phyloP scores from a whole-genome alignment of 805 yeast genomes.

The Starmerella potacharoeniae region DNA sequence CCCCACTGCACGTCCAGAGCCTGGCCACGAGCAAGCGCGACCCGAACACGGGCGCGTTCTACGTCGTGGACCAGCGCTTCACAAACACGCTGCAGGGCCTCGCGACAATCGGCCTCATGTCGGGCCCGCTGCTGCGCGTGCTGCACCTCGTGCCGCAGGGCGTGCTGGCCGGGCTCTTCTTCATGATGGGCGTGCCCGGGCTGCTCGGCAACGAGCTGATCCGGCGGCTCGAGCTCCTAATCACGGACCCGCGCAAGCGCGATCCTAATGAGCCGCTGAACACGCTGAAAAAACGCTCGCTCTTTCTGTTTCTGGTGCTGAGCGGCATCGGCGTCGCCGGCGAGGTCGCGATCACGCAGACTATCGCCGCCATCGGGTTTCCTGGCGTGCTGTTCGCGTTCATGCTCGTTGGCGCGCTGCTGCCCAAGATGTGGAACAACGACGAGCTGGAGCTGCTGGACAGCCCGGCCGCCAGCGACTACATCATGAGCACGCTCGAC shows the following conservation, averaged over 20 bases:
- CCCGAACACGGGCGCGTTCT: slow-evolving; percentile 14
- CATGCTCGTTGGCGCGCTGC: slow-evolving; percentile 50
- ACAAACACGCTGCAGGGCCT: slow-evolving; percentile 80
- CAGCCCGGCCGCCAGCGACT: slow-evolving; percentile 37
- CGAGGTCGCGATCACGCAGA: slow-evolving; percentile 76
- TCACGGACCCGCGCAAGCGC: slow-evolving; percentile 43
- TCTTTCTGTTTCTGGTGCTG: slow-evolving; percentile 44
- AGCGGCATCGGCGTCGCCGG: slow-evolving; percentile 60
- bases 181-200: slow-evolving; percentile 84
- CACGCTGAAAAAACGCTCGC: slow-evolving; percentile 28
- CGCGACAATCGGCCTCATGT: slow-evolving; percentile 75
- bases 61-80: slow-evolving; percentile 79
- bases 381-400: slow-evolving; percentile 67
- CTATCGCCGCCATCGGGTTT: slow-evolving; percentile 87
- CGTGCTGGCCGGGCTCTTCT: slow-evolving; percentile 82
- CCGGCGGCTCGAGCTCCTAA: slow-evolving; percentile 48
- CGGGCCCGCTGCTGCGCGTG: slow-evolving; percentile 72
- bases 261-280: slow-evolving; percentile 28
- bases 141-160: slow-evolving; percentile 84
- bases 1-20: slow-evolving; percentile 82
- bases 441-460: slow-evolving; percentile 57
- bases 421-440: slow-evolving; percentile 51
- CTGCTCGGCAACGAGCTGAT: slow-evolving; percentile 55
- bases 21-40: slow-evolving; percentile 35
- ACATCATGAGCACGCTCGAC: slow-evolving; percentile 32